Evolutionary conservation across 768 basidiomycete species (phyloP).

Genomic region (Rhodosporidiobolus sp.): DNA sequence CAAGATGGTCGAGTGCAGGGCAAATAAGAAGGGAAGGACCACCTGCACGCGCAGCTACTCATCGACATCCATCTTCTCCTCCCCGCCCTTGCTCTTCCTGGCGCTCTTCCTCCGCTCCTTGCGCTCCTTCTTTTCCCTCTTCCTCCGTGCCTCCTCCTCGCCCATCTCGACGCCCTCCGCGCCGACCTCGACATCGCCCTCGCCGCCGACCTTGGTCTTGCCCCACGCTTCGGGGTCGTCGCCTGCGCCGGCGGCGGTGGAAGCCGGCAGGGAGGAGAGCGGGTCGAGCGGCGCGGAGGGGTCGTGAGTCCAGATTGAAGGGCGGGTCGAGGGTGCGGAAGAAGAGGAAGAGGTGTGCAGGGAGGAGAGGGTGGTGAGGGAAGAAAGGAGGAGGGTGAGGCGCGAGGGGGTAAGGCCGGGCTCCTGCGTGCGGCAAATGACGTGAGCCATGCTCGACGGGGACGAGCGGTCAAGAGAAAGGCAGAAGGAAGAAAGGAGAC

Average conservation of each 20-base stretch:
- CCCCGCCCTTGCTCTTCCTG: constrained; percentile 9
- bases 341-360: constrained; percentile 36
- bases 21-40: neutral
- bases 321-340: constrained; percentile 8
- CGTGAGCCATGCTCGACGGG: too few species aligned
- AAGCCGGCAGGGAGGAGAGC: constrained; percentile 18
- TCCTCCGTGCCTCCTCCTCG: constrained; percentile 14
- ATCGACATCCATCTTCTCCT: constrained; percentile 35
- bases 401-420: constrained; percentile 35
- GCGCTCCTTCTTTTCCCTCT: neutral
- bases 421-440: constrained; percentile 11
- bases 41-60: constrained; percentile 11
- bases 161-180: constrained; percentile 38
- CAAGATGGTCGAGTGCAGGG: neutral
- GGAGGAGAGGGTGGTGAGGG: constrained; percentile 39
- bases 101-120: constrained; percentile 6
- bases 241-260: constrained; percentile 1
- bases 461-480: neutral
- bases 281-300: constrained; percentile 34
- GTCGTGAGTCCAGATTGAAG: constrained; percentile 37
- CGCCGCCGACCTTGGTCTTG: constrained; percentile 27
- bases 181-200: constrained; percentile 38
- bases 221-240: constrained; percentile 30
- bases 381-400: constrained; percentile 36
- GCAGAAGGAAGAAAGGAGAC: neutral